Evolutionary conservation across 176 grass and related monocot genomes (phyloP), one percentile per base, ranked within the genome.

Genomic region (Echinochloa phyllopogon): DNA sequence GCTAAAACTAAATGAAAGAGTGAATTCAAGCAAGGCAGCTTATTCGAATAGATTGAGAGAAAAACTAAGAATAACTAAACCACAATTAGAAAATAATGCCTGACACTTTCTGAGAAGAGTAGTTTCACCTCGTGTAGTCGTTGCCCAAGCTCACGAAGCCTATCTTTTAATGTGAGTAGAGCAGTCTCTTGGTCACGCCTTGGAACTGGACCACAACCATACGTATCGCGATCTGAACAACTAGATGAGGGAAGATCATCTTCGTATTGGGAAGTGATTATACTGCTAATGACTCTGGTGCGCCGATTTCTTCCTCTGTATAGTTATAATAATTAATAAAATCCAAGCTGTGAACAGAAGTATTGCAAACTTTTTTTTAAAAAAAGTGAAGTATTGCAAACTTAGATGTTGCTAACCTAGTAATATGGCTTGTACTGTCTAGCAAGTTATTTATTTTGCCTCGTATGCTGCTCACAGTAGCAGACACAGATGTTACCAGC

Each of bases 221-320:
- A 92, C 53, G 24, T 63, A 83, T 75, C 86, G 61, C 87, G 68
- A 21, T 78, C 90, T 79, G 87, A 89, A 79, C 25, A 41, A 55
- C 79, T 75, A 64, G 83, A 65, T 40, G 87, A 86, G 6, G 60
- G 79, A 79, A 83, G 78, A 80, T 75, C 69, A 75, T 79, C 83
- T 33, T 51, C 87, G 75, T 82, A 84, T 39, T 12, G 67, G 8
- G 64, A 57, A 88, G 40, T 29, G 38, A 67, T 83, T 70, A 69
- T 82, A 77, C 56, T 88, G 61, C 71, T 91, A 65, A 76, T 86
- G 62, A 51, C 75, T 81, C 92, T 96, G 77, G 63, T 90, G 66
- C 72, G 68, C 48, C 78, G 83, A 81, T 64, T 66, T 89, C 87
- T 96, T 53, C 83, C 86, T 91, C 94, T 96, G 94, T 48, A 86